Percentiles rank a stretch among this genome's conserved stretches.
These are phyloP conservation scores for Thielaviopsis euricoi DNA, from an alignment of 2,329 filamentous ascomycete species.

Conservation along the genomic window DNA sequence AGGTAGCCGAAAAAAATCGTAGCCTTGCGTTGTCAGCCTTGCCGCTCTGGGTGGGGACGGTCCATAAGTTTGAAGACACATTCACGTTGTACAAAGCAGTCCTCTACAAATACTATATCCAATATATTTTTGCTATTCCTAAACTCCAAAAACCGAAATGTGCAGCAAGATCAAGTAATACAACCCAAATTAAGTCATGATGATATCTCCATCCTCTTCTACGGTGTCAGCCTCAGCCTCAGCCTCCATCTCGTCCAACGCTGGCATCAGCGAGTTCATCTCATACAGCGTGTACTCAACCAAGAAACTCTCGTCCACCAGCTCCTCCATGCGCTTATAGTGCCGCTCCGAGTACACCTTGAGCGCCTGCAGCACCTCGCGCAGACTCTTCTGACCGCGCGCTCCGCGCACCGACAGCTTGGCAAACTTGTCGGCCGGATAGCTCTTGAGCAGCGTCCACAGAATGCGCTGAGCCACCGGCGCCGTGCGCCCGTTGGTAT, in stretches of 20 bases:
- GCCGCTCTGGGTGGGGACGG: background rate
- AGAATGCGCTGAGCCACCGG: slow-evolving; percentile 74
- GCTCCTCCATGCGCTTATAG: slow-evolving; percentile 74
- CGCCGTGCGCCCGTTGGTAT: slow-evolving; percentile 81
- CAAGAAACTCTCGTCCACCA: slow-evolving; percentile 87
- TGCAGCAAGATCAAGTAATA: background rate
- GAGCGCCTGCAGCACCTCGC: slow-evolving; percentile 75
- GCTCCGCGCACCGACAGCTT: slow-evolving; percentile 45
- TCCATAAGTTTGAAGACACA: background rate
- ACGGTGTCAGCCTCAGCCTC: slow-evolving; percentile 20
- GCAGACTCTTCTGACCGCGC: slow-evolving; percentile 48
- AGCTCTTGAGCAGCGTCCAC: slow-evolving; percentile 61
- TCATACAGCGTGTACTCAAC: slow-evolving; percentile 84
- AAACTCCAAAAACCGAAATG: slow-evolving; percentile 8
- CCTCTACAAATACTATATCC: background rate
- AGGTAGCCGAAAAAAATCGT: background rate
- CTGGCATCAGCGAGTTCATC: slow-evolving; percentile 60
- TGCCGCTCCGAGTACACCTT: slow-evolving; percentile 85
- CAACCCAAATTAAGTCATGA: slow-evolving; percentile 20
- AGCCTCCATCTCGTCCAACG: slow-evolving; percentile 18
- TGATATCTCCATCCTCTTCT: slow-evolving; percentile 24
- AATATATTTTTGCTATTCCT: slow-evolving; percentile 7
- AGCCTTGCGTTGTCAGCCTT: slow-evolving; percentile 9
- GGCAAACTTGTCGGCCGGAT: slow-evolving; percentile 63
- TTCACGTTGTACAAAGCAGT: background rate